Conservation (phyloP, 2,329 filamentous ascomycete species). For the Epichloe sp. region DNA sequence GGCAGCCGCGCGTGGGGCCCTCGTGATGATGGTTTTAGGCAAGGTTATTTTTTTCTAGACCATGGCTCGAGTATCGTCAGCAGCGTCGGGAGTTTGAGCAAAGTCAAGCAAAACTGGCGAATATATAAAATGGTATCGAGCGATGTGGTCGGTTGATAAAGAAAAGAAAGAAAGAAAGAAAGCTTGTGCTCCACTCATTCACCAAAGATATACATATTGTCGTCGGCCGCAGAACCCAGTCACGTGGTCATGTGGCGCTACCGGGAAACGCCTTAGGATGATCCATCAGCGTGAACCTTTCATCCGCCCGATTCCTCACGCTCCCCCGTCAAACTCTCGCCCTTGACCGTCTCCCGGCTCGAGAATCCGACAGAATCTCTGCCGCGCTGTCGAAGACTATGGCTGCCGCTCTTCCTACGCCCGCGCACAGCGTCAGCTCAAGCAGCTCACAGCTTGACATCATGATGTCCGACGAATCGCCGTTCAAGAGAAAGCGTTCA, state of each 20-base stretch:
- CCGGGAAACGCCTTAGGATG: not conserved
- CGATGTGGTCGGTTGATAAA: conserved; percentile 29
- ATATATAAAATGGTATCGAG: conserved; percentile 20
- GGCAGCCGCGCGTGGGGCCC: conserved; percentile 50
- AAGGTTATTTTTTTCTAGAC: conserved; percentile 48
- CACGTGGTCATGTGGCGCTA: not conserved
- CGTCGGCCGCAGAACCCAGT: not conserved
- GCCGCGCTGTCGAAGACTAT: conserved; percentile 32
- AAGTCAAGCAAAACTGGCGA: conserved; percentile 23
- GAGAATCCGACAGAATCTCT: conserved; percentile 34
- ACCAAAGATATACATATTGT: not conserved
- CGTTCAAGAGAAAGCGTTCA: conserved; percentile 49
- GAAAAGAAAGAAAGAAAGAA: conserved; percentile 10
- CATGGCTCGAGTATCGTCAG: conserved; percentile 39
- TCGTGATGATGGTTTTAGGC: conserved; percentile 58
- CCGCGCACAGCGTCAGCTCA: conserved; percentile 50
- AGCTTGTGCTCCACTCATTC: not conserved
- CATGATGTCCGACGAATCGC: conserved; percentile 37
- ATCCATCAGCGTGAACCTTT: conserved; percentile 42
- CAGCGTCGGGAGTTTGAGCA: conserved; percentile 19
- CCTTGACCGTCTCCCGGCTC: conserved; percentile 38
- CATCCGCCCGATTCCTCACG: conserved; percentile 55
- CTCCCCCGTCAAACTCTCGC: conserved; percentile 42
- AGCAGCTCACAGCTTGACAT: conserved; percentile 32
- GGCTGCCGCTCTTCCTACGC: conserved; percentile 43